Conservation (phyloP, 805 yeast species). For the Yarrowia sp. region DNA sequence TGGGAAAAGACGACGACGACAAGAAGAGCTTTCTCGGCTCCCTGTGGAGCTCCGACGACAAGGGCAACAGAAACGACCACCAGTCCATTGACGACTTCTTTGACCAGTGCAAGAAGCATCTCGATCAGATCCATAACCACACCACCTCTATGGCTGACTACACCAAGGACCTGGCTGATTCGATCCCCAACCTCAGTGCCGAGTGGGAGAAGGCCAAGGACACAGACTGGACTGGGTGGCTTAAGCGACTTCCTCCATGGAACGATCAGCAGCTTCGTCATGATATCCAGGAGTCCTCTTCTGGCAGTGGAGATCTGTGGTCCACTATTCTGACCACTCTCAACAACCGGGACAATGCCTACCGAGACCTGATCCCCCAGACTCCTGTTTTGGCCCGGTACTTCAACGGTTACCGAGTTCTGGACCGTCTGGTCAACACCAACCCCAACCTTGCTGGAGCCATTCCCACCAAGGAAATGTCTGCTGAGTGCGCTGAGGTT, state of each 20-base stretch:
- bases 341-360: not conserved
- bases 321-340: constrained; percentile 9
- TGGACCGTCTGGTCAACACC: constrained; percentile 8
- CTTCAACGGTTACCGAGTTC: constrained; percentile 24
- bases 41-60: constrained; percentile 14
- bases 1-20: constrained; percentile 26
- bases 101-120: constrained; percentile 25
- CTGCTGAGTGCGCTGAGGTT: constrained; percentile 56
- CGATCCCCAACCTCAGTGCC: not conserved
- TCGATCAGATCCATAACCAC: constrained; percentile 14
- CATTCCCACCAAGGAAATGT: constrained; percentile 14
- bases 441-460: constrained; percentile 26
- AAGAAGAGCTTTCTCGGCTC: constrained; percentile 20
- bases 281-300: not conserved
- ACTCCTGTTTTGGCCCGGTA: constrained; percentile 14
- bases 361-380: constrained; percentile 22
- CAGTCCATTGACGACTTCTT: constrained; percentile 22
- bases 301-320: constrained; percentile 14
- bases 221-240: constrained; percentile 16
- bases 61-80: not conserved
- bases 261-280: not conserved
- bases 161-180: constrained; percentile 7
- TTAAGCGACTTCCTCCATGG: not conserved
- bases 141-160: constrained; percentile 21
- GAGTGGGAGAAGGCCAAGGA: constrained; percentile 23